Evolutionary conservation across 345 rosid species (phyloP).

Genomic region (Eucalyptus virginea): DNA sequence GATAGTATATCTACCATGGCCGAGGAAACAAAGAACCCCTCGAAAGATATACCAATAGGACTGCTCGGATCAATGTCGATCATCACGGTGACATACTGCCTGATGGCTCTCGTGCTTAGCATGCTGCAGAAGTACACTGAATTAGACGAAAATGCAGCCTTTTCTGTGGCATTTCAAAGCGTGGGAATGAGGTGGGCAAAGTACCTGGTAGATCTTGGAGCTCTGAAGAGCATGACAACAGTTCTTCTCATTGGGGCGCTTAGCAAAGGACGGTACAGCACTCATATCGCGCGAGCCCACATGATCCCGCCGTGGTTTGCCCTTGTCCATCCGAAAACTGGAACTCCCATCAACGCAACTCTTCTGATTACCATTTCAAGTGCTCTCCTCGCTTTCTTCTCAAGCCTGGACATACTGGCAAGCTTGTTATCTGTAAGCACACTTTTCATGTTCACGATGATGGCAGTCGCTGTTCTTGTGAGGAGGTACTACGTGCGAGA

Average conservation of each 20-base stretch:
- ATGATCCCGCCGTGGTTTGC: conserved; percentile 71
- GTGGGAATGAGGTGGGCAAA: conserved; percentile 57
- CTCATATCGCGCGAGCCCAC: conserved; percentile 60
- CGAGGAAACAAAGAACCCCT: conserved; percentile 56
- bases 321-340: conserved; percentile 45
- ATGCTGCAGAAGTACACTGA: conserved; percentile 46
- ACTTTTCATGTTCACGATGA: conserved; percentile 51
- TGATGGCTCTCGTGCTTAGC: conserved; percentile 38
- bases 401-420: conserved; percentile 31
- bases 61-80: conserved; percentile 49
- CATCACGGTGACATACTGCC: conserved; percentile 40
- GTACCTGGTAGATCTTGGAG: conserved; percentile 48
- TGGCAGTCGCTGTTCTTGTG: conserved; percentile 48
- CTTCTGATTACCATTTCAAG: conserved; percentile 21
- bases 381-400: conserved; percentile 33
- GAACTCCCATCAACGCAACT: conserved; percentile 47
- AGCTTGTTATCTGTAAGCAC: conserved; percentile 40
- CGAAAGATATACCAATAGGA: conserved; percentile 48
- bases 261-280: conserved; percentile 40
- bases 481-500: conserved; percentile 39
- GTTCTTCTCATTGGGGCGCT: conserved; percentile 44
- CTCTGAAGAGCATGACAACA: conserved; percentile 62
- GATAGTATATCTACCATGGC: conserved; percentile 58
- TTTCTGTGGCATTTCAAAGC: conserved; percentile 40
- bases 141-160: conserved; percentile 31